Base-by-base conservation (phyloP, 495 filamentous ascomycete genomes). In the Usnea hakonensis region DNA sequence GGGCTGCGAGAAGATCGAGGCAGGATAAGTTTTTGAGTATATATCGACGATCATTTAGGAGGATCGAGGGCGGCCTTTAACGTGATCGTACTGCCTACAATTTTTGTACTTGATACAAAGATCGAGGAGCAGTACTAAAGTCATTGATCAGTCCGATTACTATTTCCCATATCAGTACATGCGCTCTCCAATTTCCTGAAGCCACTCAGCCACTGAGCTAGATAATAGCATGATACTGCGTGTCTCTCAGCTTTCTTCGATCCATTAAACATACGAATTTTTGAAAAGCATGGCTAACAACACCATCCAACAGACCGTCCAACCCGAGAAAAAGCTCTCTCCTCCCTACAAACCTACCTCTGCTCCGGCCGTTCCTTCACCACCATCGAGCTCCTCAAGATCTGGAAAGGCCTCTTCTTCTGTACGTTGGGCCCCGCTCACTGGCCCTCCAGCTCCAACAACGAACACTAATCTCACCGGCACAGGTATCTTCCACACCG, bases 371-470 rank as follows among this genome's bases (percentile, higher is more conserved):
- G 82, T 32, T 74, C 81, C 40, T 84, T 98, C 60, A 77, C 83
- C 17, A 78, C 85, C 23, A 73, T 95, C 65, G 93, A 98, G 55
- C 78, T 90, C 37, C 79, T 95, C 59, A 96, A 97, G 76, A 81
- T 98, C 64, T 96, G 92, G 91, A 96, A 96, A 74, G 94, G 93
- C 40, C 84, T 98, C 30, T 97, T 95, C 78, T 97, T 88, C 82
- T 94, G 91, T 87, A 75, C 11, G 73, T 70, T 16, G 13, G 40
- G 35, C 43, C 44, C 23, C 36, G 32, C 41, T 57, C 19, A 46
- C 28, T 36, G 38, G 35, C 56, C n/a, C 23, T 2, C 16, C 26
- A 21, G 14, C 37, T 38, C 19, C 41, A 28, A 44, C 30, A 33
- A 55, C 17, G 21, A 8, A 11, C 28, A 33, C 28, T 54, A 56